Base-by-base conservation (phyloP, 805 yeast genomes). In the Torulaspora gathmanii region DNA sequence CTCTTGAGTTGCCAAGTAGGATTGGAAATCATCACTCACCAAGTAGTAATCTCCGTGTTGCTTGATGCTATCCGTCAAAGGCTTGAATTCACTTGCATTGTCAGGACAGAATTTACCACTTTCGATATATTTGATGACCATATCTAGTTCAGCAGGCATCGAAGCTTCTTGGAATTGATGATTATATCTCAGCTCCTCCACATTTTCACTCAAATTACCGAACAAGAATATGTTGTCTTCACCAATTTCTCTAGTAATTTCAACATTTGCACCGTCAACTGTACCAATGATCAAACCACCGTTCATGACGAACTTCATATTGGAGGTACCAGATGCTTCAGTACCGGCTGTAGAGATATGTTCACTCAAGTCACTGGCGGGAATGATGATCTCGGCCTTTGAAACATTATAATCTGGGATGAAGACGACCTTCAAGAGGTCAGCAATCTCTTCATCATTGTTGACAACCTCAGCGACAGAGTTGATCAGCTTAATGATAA, bases 341-440 rank as follows among this genome's bases (percentile, higher is more conserved):
- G 97, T 89, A 57, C 97, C 97, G 7, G 97, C 97, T 34, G 97
- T 89, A 11, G 96, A 89, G 54, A 89, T 89, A 70, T 89, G 97
- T 70, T 89, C 93, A 37, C 93, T 83, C 58, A 89, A 72, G 65
- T 89, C 97, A 36, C 91, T 82, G 16, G 91, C 96, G 20, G 96
- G 96, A 53, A 80, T 76, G 59, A 89, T 86, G 47, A 88, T 77
- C 70, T 90, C 96, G 1, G 96, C 96, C 67, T 89, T 90, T 28
- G 95, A 85, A 31, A 90, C 97, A 58, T 89, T 89, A 70, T 89
- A 89, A 66, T 90, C 96, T 29, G 95, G 95, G 55, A 89, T 76
- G 61, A 86, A 89, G 30, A 85, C 88, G 45, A 88, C 95, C 70
- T 89, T 87, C 59, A 89, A 77, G 58, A 84, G 71, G 55, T 83